A percentile compares a stretch with the other conserved stretches of the same genome.
Evolutionary conservation across 176 grass and related monocot species (phyloP).

Genomic region (Cenchrus americanus): DNA sequence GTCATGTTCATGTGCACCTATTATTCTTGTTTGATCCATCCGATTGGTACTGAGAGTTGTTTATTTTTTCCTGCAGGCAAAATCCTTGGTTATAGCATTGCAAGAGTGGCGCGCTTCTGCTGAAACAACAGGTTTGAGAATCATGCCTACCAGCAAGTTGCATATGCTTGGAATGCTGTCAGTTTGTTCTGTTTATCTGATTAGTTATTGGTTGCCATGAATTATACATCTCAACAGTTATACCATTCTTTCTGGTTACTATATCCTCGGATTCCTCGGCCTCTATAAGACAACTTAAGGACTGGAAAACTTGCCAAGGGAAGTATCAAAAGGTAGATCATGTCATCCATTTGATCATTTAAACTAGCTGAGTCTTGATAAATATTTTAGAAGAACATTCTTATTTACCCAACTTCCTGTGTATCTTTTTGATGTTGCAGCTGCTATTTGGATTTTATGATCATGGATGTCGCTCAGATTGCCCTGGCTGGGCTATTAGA

Average conservation of each 20-base stretch:
- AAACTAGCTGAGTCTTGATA: not conserved
- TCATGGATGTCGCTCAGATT: slow-evolving; percentile 52
- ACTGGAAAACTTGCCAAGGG: slow-evolving; percentile 62
- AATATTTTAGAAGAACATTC: not conserved
- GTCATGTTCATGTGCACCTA: slow-evolving; percentile 37
- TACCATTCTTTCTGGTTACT: slow-evolving; percentile 78
- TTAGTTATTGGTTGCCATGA: slow-evolving; percentile 1
- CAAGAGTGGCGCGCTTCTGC: slow-evolving; percentile 69
- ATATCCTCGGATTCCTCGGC: slow-evolving; percentile 57
- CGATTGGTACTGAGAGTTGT: slow-evolving; percentile 21
- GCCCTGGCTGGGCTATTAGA: slow-evolving; percentile 86
- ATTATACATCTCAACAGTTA: slow-evolving; percentile 41
- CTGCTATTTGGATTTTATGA: slow-evolving; percentile 95
- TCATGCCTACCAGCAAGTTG: not conserved
- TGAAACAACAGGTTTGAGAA: slow-evolving; percentile 73
- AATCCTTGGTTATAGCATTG: slow-evolving; percentile 60
- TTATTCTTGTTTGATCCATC: slow-evolving; percentile 20
- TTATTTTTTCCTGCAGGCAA: slow-evolving; percentile 47
- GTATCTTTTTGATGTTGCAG: slow-evolving; percentile 49
- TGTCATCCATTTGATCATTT: slow-evolving; percentile 24
- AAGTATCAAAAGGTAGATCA: slow-evolving; percentile 60
- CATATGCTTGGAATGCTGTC: slow-evolving; percentile 15
- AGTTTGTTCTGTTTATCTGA: slow-evolving; percentile 10
- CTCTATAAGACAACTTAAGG: slow-evolving; percentile 74
- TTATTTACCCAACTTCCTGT: not conserved